Percentiles rank a stretch among this genome's conserved stretches.
These are phyloP conservation scores for Sordariomycetes sp. DNA, from an alignment of 2,329 filamentous ascomycete genomes.

Conservation along the genomic window DNA sequence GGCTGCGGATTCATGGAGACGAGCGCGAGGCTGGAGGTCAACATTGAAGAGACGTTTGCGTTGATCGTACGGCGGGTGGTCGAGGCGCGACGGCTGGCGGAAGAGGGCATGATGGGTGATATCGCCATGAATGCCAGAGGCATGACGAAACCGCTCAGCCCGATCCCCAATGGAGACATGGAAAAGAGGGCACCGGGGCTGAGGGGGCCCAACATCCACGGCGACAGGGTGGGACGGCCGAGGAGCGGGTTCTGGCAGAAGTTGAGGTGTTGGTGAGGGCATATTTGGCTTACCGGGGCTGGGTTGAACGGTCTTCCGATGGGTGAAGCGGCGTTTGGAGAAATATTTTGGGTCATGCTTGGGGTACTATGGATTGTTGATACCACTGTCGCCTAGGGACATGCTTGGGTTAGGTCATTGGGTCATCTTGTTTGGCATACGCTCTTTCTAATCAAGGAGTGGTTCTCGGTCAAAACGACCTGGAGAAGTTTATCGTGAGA, in stretches of 20 bases:
- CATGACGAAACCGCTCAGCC: slow-evolving; percentile 49
- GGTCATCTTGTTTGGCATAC: too few species aligned
- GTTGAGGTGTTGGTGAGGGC: slow-evolving; percentile 42
- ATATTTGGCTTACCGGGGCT: background rate
- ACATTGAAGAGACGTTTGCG: slow-evolving; percentile 84
- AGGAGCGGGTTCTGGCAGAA: slow-evolving; percentile 45
- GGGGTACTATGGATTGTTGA: too few species aligned
- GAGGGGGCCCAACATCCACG: slow-evolving; percentile 31
- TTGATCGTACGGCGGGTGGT: slow-evolving; percentile 54
- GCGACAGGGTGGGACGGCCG: slow-evolving; percentile 32
- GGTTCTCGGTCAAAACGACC: too few species aligned
- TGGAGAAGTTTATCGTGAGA: too few species aligned
- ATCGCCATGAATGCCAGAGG: slow-evolving; percentile 38
- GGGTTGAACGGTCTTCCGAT: too few species aligned
- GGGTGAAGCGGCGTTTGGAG: too few species aligned
- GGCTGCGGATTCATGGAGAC: slow-evolving; percentile 88
- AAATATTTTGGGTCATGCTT: too few species aligned
- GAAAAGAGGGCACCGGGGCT: slow-evolving; percentile 39
- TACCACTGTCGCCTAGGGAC: too few species aligned
- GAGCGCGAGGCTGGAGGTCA: slow-evolving; percentile 73
- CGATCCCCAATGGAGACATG: slow-evolving; percentile 29
- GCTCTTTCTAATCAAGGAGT: too few species aligned
- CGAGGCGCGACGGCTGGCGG: slow-evolving; percentile 43
- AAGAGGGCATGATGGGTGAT: slow-evolving; percentile 32
- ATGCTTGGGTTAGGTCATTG: too few species aligned